Percentiles rank a stretch among this genome's conserved stretches.
Evolutionary conservation across 306 rosid species (phyloP).

Genomic region (Dryas alaskensis): DNA sequence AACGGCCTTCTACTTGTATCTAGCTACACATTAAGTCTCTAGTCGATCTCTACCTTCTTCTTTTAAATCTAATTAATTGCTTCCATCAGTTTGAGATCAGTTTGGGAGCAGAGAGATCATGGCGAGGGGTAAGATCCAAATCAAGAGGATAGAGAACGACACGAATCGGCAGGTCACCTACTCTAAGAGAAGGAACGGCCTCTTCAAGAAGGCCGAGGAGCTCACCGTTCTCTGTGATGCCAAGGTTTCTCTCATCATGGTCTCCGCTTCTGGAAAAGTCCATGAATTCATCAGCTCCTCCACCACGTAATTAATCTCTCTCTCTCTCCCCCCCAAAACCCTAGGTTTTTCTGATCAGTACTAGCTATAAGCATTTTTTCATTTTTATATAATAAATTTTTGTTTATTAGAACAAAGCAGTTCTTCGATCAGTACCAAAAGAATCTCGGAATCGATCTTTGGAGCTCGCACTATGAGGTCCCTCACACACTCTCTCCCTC

Average conservation of each 20-base stretch:
- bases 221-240: conserved; percentile 91
- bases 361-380: background rate
- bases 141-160: conserved; percentile 82
- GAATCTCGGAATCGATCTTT: conserved; percentile 51
- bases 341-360: background rate
- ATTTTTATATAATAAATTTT: background rate
- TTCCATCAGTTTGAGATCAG: background rate
- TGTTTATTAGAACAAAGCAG: conserved; percentile 59
- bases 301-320: conserved; percentile 40
- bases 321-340: background rate
- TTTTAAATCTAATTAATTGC: background rate
- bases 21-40: no score
- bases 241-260: conserved; percentile 67
- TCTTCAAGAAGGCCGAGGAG: conserved; percentile 88
- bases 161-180: conserved; percentile 81
- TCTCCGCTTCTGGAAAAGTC: conserved; percentile 64
- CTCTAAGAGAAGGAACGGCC: conserved; percentile 79
- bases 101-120: conserved; percentile 22
- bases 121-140: conserved; percentile 97
- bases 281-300: conserved; percentile 66
- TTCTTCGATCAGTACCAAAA: conserved; percentile 69
- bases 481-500: background rate
- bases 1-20: conserved; percentile 10
- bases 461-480: conserved; percentile 88
- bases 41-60: background rate